Percentiles rank a stretch among this genome's conserved stretches.
Conservation (phyloP, 805 yeast species). For the Metschnikowia kunwiensis region DNA sequence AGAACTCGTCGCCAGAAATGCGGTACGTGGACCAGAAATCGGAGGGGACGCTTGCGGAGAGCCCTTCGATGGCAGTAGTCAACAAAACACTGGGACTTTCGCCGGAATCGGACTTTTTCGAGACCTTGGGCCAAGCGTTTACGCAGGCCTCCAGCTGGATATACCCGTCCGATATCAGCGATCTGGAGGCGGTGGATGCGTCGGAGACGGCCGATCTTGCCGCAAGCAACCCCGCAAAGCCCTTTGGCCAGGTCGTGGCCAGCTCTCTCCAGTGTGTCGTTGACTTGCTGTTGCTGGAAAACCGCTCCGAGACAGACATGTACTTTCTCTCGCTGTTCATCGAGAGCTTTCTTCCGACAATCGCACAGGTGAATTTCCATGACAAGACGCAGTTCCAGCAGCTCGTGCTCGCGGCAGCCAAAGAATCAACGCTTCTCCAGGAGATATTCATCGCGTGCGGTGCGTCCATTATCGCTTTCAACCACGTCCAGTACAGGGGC, state of each 20-base stretch:
- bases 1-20: neutral
- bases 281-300: neutral
- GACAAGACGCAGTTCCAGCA: slow-evolving; percentile 7
- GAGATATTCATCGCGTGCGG: slow-evolving; percentile 19
- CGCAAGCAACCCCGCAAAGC: no score
- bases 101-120: neutral
- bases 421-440: slow-evolving; percentile 8
- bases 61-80: no score
- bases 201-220: neutral
- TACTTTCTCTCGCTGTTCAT: slow-evolving; percentile 11
- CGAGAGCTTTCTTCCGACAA: slow-evolving; percentile 15
- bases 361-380: slow-evolving; percentile 13
- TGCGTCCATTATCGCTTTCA: slow-evolving; percentile 14
- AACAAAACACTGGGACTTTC: neutral
- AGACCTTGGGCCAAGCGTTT: slow-evolving; percentile 2
- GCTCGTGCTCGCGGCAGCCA: slow-evolving; percentile 13
- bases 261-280: neutral
- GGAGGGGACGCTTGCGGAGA: neutral
- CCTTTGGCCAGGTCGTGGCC: neutral
- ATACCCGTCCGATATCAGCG: neutral
- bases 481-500: slow-evolving; percentile 4
- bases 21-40: neutral
- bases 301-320: slow-evolving; percentile 5
- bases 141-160: slow-evolving; percentile 1
- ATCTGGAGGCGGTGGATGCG: neutral